Evolutionary conservation across 1,284 basidiomycete species (phyloP), one percentile per base, ranked within the genome.

Genomic region (Cerioporus squamosus): DNA sequence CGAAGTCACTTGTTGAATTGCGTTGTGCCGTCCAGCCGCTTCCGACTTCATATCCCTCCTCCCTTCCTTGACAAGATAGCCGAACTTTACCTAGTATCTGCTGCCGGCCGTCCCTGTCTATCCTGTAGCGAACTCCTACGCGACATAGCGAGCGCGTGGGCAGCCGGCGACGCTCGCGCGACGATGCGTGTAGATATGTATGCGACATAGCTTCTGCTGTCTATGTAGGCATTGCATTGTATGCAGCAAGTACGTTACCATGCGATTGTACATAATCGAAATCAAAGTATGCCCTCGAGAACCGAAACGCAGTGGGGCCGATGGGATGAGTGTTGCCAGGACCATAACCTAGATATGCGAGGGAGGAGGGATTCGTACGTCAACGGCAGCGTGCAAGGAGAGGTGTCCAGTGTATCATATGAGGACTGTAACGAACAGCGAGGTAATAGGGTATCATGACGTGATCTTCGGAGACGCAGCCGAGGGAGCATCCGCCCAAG

Each of bases 401-500:
- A 26, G 26, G 5, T 29, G 23, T 31, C 24, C 38, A 44, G 8
- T 23, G 29, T 5, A 7, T 39, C 18, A 47, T 5, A 7, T 39
- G 23, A 47, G 24, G 23, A 36, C 18, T 26, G 49, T 31, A 15
- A 43, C 33, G 17, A 17, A 36, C 8, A 29, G 20, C 10, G 33
- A 36, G 6, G 8, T 14, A 1, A 22, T 24, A 10, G 17, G 20
- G 45, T 49, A 51, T 43, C 22, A 15, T 23, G 18, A 29, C 29
- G 26, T 46, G 44, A 53, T 47, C 44, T 53, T 6, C 38, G 31
- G 33, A 57, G 57, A 59, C 20, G 62, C 42, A 26, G 61, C 51
- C 6, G 65, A 67, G 23, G 59, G 43, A 1, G 63, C 70, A 40
- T 73, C 71, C 10, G 69, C 70, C 71, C 71, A 73, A 1, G 71